These are phyloP conservation scores for Malassezia globosa DNA, from an alignment of 1,284 basidiomycete genomes.

Conservation along the genomic window DNA sequence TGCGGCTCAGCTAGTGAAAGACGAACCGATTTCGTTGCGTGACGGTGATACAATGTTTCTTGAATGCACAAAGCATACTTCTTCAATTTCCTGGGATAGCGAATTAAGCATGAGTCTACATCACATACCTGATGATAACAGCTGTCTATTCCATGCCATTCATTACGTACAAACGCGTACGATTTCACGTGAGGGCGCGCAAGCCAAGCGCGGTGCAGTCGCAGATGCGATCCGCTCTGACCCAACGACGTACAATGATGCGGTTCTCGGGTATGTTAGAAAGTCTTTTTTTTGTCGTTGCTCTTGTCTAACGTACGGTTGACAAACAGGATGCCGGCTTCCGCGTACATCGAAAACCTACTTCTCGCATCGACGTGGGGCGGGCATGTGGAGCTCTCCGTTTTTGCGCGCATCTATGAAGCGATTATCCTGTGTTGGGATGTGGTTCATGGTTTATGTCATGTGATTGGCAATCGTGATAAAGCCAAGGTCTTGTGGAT, in stretches of 20 bases:
- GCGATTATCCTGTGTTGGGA: constrained; percentile 10
- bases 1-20: too few relatives aligned
- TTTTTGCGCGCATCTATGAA: background rate
- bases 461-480: background rate
- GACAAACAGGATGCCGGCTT: background rate
- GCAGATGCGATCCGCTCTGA: constrained; percentile 4
- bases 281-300: too few relatives aligned
- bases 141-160: constrained; percentile 30
- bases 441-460: constrained; percentile 1
- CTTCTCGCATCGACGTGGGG: constrained; percentile 3
- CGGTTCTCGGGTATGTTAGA: constrained; percentile 25
- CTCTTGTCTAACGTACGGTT: background rate
- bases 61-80: background rate
- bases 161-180: background rate
- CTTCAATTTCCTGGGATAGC: background rate
- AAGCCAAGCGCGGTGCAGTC: background rate
- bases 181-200: background rate
- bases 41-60: background rate
- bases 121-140: constrained; percentile 34
- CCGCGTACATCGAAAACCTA: constrained; percentile 2
- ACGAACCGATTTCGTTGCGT: background rate
- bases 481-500: background rate
- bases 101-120: constrained; percentile 17
- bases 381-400: background rate
- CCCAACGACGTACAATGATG: constrained; percentile 21